phyloP scores from a whole-genome alignment of 495 filamentous ascomycete genomes.

The Aspergillus bridgeri region DNA sequence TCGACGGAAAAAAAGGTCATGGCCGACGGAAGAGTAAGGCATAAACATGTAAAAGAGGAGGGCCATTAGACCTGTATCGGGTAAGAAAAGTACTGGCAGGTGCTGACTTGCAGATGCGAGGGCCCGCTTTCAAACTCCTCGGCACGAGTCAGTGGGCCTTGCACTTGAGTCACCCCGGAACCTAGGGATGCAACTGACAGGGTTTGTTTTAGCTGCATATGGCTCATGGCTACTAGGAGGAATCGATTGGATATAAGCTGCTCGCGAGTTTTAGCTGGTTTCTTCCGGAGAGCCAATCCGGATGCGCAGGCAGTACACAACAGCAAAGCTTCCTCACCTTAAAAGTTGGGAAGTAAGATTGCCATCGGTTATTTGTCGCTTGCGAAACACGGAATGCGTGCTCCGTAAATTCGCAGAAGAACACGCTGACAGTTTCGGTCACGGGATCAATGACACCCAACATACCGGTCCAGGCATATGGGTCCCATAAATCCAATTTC shows the following conservation, averaged over 20 bases:
- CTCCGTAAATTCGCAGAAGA: conserved; percentile 38
- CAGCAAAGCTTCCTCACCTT: conserved; percentile 29
- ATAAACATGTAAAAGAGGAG: conserved; percentile 6
- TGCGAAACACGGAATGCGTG: conserved; percentile 24
- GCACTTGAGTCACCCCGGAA: conserved; percentile 9
- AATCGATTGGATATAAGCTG: conserved; percentile 30
- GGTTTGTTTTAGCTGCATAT: conserved; percentile 36
- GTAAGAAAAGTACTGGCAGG: conserved; percentile 17
- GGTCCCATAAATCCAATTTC: conserved; percentile 43
- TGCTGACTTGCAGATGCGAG: conserved; percentile 31
- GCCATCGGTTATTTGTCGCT: conserved; percentile 38
- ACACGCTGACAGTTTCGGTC: conserved; percentile 39
- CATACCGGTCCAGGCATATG: conserved; percentile 40
- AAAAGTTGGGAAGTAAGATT: conserved; percentile 23
- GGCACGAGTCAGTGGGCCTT: conserved; percentile 21
- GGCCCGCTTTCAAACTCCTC: conserved; percentile 20
- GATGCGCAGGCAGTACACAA: conserved; percentile 13
- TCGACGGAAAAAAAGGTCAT: not conserved
- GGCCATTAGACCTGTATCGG: conserved; percentile 6
- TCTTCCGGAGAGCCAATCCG: conserved; percentile 33
- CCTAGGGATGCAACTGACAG: conserved; percentile 16
- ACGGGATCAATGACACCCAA: conserved; percentile 43
- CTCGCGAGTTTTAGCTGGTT: conserved; percentile 28
- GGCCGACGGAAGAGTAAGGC: conserved; percentile 1
- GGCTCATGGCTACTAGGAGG: conserved; percentile 19